These are phyloP conservation scores for Stipa capillata DNA, from an alignment of 176 grass and related monocot genomes.

Conservation along the genomic window DNA sequence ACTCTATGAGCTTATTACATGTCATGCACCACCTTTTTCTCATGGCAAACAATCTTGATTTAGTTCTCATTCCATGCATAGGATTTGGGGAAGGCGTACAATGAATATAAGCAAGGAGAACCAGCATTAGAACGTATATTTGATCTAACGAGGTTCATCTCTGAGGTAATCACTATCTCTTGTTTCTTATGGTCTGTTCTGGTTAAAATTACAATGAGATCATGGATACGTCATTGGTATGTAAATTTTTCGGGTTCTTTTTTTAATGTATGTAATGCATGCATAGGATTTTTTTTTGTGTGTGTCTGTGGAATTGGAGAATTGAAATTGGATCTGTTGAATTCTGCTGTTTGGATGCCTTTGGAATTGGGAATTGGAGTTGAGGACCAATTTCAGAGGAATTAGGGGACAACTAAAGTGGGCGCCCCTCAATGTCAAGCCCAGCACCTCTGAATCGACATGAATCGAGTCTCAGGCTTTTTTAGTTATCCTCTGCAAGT, in stretches of 20 bases:
- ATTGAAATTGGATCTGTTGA: no score
- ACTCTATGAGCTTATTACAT: not conserved
- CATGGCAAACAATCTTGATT: not conserved
- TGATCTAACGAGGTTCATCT: constrained; percentile 60
- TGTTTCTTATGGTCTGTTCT: constrained; percentile 5
- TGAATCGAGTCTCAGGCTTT: no score
- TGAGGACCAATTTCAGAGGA: no score
- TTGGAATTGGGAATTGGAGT: no score
- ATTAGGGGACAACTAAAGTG: no score
- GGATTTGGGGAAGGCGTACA: constrained; percentile 78
- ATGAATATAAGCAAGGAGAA: constrained; percentile 85
- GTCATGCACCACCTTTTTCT: constrained; percentile 1
- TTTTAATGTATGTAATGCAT: not conserved
- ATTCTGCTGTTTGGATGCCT: no score
- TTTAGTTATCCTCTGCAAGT: not conserved
- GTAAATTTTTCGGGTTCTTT: not conserved
- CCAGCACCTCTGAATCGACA: no score
- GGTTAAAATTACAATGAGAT: not conserved
- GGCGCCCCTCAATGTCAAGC: no score
- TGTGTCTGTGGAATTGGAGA: no score
- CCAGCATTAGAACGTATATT: constrained; percentile 70
- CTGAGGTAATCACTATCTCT: constrained; percentile 40
- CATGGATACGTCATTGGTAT: not conserved
- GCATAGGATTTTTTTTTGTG: no score
- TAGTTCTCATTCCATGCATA: constrained; percentile 15